phyloP scores from a whole-genome alignment of 805 yeast species.

The Naumovozyma castellii region DNA sequence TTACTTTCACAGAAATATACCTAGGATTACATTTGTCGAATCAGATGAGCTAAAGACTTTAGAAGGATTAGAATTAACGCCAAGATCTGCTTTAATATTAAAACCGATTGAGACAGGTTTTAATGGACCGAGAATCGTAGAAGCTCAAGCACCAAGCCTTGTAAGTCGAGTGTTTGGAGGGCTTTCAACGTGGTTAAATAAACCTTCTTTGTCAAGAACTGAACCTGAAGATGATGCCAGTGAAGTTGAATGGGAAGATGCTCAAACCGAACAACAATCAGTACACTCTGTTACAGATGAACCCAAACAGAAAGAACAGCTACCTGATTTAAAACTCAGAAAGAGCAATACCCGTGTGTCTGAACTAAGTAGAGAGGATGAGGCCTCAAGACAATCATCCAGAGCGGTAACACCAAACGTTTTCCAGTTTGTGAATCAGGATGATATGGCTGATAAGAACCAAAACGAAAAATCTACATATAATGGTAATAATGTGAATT shows the following conservation, averaged over 20 bases:
- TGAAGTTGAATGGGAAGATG: not conserved
- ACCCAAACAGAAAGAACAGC: not conserved
- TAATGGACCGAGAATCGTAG: conserved; percentile 21
- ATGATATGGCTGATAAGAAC: conserved; percentile 17
- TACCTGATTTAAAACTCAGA: not conserved
- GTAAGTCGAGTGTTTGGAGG: conserved; percentile 28
- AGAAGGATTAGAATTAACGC: conserved; percentile 47
- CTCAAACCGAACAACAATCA: not conserved
- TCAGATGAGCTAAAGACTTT: conserved; percentile 53
- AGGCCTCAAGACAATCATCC: not conserved
- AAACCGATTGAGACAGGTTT: conserved; percentile 42
- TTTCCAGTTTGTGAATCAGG: conserved; percentile 21
- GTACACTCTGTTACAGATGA: not conserved
- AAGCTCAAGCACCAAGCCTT: conserved; percentile 22
- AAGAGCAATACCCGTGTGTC: not conserved
- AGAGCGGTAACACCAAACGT: conserved; percentile 27
- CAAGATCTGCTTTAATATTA: conserved; percentile 65
- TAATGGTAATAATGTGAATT: conserved; percentile 46
- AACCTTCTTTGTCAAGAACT: conserved; percentile 10
- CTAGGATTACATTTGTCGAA: conserved; percentile 52
- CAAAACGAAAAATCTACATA: conserved; percentile 37
- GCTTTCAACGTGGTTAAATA: conserved; percentile 29
- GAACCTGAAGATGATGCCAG: conserved; percentile 9
- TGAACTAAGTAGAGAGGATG: not conserved
- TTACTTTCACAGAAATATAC: not conserved